Evolutionary conservation across 371 early-diverging fungal genomes (phyloP), one percentile per base, ranked within the genome.

Genomic region (Chytridium lagenaria): DNA sequence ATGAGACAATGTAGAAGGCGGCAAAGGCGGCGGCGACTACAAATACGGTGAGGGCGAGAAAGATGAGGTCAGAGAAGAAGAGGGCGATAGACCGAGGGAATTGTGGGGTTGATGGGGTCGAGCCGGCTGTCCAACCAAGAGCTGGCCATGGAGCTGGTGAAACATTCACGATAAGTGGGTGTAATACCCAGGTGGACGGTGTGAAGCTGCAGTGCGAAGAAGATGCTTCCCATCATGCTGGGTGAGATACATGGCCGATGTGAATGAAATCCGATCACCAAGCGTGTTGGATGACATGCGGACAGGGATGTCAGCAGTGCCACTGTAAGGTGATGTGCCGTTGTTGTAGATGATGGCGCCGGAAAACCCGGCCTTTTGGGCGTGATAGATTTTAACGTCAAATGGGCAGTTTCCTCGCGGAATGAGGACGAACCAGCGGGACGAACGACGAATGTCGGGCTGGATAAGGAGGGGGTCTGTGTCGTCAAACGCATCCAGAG

Each of bases 321-420:
- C 40, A 0, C 44, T 55, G 55, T 44, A 1, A n/a, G 44, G 19
- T 33, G n/a, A 22, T n/a, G n/a, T 36, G 37, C 44, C 57, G 34
- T 61, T 70, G 75, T 81, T 80, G 72, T 84, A 71, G 22, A 84
- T 74, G 30, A 82, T 59, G 19, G 57, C 75, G 50, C 71, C 76
- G 3, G 51, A 63, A 59, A 79, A 80, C 34, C 84, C 84, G 12
- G 81, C 81, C 22, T 38, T 36, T 69, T 84, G 80, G 30, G 78
- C 71, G 59, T 80, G 59, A 49, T 50, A 63, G 28, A 78, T 68
- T 64, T 82, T 84, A 28, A 70, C 68, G 66, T 82, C 81, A 49
- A 82, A 84, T 12, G 79, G 74, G 59, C 84, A 84, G 51, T 76
- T 73, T 5, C 84, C 84, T 1, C 82, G 69, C 15, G 73, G 68